Conservation (phyloP, 345 rosid genomes). For the Barbarea vulgaris region DNA sequence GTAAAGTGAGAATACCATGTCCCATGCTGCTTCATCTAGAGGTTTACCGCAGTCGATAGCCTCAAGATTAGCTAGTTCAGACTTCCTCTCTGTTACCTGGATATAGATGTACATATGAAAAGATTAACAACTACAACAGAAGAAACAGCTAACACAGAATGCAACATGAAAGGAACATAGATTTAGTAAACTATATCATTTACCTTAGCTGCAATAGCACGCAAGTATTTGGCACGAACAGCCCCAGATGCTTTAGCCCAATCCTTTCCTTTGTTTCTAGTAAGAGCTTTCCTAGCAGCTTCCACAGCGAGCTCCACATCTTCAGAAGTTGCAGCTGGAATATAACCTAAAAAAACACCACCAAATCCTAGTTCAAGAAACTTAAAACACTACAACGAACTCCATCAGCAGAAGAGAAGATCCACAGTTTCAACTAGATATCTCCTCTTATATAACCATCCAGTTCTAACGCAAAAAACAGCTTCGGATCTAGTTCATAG, state of each 20-base stretch:
- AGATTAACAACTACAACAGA: background rate
- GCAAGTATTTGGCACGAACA: constrained; percentile 83
- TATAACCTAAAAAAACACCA: constrained; percentile 62
- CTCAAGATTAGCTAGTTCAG: constrained; percentile 82
- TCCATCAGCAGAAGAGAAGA: background rate
- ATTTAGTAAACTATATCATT: background rate
- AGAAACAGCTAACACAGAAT: background rate
- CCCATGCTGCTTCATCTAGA: constrained; percentile 90
- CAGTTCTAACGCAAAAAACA: constrained; percentile 22
- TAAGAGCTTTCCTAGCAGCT: constrained; percentile 78
- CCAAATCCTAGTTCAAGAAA: constrained; percentile 19
- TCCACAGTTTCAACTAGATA: constrained; percentile 4
- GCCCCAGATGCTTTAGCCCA: constrained; percentile 87
- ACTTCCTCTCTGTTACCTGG: constrained; percentile 81
- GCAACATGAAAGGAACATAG: background rate
- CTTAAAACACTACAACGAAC: background rate
- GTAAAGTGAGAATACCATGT: constrained; percentile 58
- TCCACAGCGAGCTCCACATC: constrained; percentile 93
- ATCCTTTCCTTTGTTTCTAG: constrained; percentile 71
- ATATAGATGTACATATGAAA: constrained; percentile 28
- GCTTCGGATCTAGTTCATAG: background rate
- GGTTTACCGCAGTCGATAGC: constrained; percentile 93
- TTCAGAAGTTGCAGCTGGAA: constrained; percentile 92
- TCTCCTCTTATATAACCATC: background rate
- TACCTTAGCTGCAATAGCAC: constrained; percentile 98